Evolutionary conservation across 768 basidiomycete species (phyloP), one percentile per base, ranked within the genome.

Genomic region (Hirschioporus abietinus): DNA sequence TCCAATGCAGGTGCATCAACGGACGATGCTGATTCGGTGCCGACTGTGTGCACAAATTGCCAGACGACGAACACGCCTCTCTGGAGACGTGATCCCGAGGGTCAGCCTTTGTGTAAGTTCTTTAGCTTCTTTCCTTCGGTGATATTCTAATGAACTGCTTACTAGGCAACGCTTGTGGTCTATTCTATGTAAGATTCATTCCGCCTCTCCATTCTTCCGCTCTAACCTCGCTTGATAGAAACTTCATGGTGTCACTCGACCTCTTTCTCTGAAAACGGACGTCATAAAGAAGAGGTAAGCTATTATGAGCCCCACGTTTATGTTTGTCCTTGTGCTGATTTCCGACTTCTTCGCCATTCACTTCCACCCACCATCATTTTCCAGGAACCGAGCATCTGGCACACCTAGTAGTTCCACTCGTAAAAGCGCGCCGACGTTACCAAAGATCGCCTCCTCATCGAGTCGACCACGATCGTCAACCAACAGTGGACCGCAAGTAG

Each of bases 31-130:
- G 91, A 92, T 60, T 82, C 84, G 66, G 74, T 86, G 7, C 93
- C 90, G 9, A 97, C 94, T 1, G 80, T 92, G 30, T 98, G 96
- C 76, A 94, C 92, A 7, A 98, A 98, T 74, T 98, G 96, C 76
- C 89, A 92, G 72, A 98, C 96, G 65, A 96, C 93, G 15, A 97
- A 95, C 74, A 98, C 96, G 52, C 94, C 94, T 9, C 79, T 96
- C 60, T 96, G 94, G 94, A 84, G 94, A 76, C 81, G 94, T 68
- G 93, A 96, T 79, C 92, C 94, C 0, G 94, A 96, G 72, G 94
- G 94, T 23, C 93, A 95, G 72, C 94, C 94, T 35, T 78, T 96
- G 64, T 96, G 94, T 90, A 78, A 81, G 87, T 84, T 30, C 42
- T 2, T 42, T 63, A 27, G 35, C 25, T 63, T 58, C 57, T 62